These are phyloP conservation scores for Stipa capillata DNA, from an alignment of 176 grass and related monocot species.

Conservation along the genomic window DNA sequence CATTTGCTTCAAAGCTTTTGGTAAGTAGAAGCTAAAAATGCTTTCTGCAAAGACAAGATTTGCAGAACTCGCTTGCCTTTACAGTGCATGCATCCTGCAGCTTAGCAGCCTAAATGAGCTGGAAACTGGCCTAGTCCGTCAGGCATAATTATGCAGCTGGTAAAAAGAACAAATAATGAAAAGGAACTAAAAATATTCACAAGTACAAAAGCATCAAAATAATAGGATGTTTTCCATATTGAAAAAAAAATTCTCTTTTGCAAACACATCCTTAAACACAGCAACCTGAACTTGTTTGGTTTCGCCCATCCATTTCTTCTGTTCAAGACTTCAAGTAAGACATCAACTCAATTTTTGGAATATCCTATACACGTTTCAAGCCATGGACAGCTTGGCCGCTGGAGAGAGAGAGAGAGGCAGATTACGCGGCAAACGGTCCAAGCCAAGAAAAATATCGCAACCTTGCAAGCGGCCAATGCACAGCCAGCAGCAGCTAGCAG, in stretches of 20 bases:
- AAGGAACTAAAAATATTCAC: neutral
- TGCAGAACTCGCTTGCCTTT: conserved; percentile 29
- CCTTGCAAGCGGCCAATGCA: neutral
- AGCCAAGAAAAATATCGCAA: neutral
- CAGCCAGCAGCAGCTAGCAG: neutral
- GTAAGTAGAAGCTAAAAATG: conserved; percentile 8
- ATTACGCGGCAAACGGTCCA: neutral
- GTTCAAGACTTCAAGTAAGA: too few relatives aligned
- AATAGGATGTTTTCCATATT: neutral
- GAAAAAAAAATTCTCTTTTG: too few relatives aligned
- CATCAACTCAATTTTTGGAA: neutral
- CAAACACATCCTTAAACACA: neutral
- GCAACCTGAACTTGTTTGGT: neutral
- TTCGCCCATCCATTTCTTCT: too few relatives aligned
- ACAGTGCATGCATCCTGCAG: conserved; percentile 34
- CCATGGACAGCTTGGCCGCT: neutral
- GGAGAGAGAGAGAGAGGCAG: neutral
- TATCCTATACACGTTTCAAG: neutral
- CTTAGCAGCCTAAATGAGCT: conserved; percentile 20
- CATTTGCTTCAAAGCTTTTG: neutral
- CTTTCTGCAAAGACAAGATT: conserved; percentile 21
- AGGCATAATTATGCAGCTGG: conserved; percentile 25
- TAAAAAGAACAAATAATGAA: conserved; percentile 17
- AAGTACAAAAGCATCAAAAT: conserved; percentile 16
- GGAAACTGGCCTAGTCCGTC: conserved; percentile 27